phyloP scores from a whole-genome alignment of 179 eudicot genomes.

The Corrigiola litoralis region DNA sequence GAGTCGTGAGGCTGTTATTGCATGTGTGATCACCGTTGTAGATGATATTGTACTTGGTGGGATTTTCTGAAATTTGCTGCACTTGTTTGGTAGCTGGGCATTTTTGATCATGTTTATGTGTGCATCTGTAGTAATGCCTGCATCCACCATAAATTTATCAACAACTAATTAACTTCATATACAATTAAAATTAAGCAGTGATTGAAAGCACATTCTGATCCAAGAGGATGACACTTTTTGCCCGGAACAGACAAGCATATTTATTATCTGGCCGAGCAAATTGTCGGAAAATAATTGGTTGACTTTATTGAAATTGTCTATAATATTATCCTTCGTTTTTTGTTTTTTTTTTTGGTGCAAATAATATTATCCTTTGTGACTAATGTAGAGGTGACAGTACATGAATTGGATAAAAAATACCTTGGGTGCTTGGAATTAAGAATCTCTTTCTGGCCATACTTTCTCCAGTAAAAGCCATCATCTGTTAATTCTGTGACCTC shows the following conservation, averaged over 20 bases:
- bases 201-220: too few species aligned
- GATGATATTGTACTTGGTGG: slow-evolving; percentile 30
- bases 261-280: too few species aligned
- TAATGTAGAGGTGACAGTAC: not conserved
- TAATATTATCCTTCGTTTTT: too few species aligned
- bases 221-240: too few species aligned
- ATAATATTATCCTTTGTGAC: not conserved
- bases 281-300: too few species aligned
- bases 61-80: slow-evolving; percentile 43
- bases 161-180: too few species aligned
- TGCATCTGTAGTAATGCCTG: slow-evolving; percentile 72
- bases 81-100: slow-evolving; percentile 67
- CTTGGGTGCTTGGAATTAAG: slow-evolving; percentile 45
- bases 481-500: slow-evolving; percentile 18
- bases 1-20: slow-evolving; percentile 21
- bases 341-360: too few species aligned
- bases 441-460: slow-evolving; percentile 59
- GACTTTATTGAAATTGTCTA: too few species aligned
- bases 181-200: too few species aligned
- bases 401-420: slow-evolving; percentile 7
- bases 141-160: too few species aligned
- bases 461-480: slow-evolving; percentile 65
- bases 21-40: slow-evolving; percentile 59
- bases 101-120: slow-evolving; percentile 52
- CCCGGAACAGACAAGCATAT: too few species aligned